Percentiles rank a stretch among this genome's conserved stretches.
These are phyloP conservation scores for Maudiozyma barnettii DNA, from an alignment of 805 yeast genomes.

Conservation along the genomic window DNA sequence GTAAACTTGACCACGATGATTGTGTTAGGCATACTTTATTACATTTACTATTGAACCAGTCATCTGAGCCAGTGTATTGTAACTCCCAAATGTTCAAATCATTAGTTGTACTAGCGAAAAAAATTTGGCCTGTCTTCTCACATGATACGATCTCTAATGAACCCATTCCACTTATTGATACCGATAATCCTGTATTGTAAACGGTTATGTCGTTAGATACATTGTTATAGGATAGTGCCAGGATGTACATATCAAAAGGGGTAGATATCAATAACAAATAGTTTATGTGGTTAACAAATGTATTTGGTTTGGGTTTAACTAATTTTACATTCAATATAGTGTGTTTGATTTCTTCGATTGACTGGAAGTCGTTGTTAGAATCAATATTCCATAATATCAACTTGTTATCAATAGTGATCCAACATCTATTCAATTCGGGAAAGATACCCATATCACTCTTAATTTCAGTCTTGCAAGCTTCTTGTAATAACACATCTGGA, in stretches of 20 bases:
- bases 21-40: constrained; percentile 76
- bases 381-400: constrained; percentile 76
- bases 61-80: constrained; percentile 69
- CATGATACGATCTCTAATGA: constrained; percentile 53
- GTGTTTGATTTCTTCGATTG: constrained; percentile 74
- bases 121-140: constrained; percentile 64
- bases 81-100: constrained; percentile 81
- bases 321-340: constrained; percentile 67
- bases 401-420: constrained; percentile 78
- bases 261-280: constrained; percentile 71
- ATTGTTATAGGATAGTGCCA: constrained; percentile 53
- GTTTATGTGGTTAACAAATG: constrained; percentile 70
- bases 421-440: constrained; percentile 68
- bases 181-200: constrained; percentile 74
- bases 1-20: constrained; percentile 44
- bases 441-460: constrained; percentile 75
- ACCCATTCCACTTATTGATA: constrained; percentile 68
- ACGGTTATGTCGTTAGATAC: constrained; percentile 47
- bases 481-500: constrained; percentile 74
- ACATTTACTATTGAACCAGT: constrained; percentile 80
- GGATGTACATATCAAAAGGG: constrained; percentile 63
- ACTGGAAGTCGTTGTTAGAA: constrained; percentile 55
- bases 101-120: constrained; percentile 73
- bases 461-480: constrained; percentile 56
- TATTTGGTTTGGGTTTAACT: constrained; percentile 72